These are phyloP conservation scores for Thelonectria blattea DNA, from an alignment of 2,329 filamentous ascomycete genomes.

Conservation along the genomic window DNA sequence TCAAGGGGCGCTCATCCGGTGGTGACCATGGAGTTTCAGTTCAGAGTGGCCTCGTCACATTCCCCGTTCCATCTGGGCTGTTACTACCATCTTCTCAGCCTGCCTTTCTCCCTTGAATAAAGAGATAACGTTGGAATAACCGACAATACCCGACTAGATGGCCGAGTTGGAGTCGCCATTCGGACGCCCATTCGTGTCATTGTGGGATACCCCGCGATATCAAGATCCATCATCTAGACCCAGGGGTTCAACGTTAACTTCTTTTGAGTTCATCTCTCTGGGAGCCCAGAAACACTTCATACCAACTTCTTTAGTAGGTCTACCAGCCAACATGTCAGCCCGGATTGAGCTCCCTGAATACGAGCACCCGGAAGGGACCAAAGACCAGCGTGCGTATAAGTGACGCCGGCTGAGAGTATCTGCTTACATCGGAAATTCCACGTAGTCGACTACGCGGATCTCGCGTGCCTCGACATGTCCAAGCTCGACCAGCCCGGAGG, in stretches of 20 bases:
- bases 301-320: not conserved
- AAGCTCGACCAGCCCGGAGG: slow-evolving; percentile 11
- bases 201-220: slow-evolving; percentile 1
- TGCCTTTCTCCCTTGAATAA: not conserved
- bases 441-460: slow-evolving; percentile 16
- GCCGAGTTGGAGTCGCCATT: not conserved
- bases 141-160: slow-evolving; percentile 2
- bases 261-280: no score
- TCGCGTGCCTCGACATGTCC: slow-evolving; percentile 11
- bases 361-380: slow-evolving; percentile 8
- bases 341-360: slow-evolving; percentile 7
- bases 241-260: not conserved
- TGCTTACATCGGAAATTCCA: not conserved
- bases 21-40: no score
- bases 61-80: no score
- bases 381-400: not conserved
- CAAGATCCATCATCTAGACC: not conserved
- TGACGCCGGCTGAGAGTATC: no score
- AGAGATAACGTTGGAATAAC: not conserved
- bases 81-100: no score
- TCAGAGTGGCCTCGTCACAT: no score
- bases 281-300: no score
- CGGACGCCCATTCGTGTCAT: slow-evolving; percentile 1
- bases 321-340: not conserved
- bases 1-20: no score